phyloP scores from a whole-genome alignment of 148 eudicot genomes.

The Vaccinium macrocarpon region DNA sequence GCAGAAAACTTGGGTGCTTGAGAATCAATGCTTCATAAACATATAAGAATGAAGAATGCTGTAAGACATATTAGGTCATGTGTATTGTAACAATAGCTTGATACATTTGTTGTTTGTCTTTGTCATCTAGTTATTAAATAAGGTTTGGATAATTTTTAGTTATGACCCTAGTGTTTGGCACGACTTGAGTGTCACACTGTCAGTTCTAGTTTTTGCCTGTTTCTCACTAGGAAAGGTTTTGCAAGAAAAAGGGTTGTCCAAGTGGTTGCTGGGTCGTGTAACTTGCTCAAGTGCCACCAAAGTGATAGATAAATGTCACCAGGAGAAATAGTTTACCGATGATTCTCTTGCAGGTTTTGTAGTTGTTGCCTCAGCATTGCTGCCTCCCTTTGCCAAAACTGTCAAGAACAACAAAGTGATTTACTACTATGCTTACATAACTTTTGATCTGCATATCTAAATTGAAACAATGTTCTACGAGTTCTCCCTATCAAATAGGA shows the following conservation, averaged over 20 bases:
- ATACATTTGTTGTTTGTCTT: not conserved
- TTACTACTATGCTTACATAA: constrained; percentile 1
- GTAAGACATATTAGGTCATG: not conserved
- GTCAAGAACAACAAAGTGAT: constrained; percentile 25
- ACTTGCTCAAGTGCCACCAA: not conserved
- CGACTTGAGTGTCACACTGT: not conserved
- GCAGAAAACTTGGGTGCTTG: not conserved
- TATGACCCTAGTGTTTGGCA: not conserved
- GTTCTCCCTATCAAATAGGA: constrained; percentile 1
- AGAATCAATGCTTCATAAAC: constrained; percentile 5
- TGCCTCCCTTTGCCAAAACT: constrained; percentile 92
- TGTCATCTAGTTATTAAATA: not conserved
- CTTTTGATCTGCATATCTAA: not conserved
- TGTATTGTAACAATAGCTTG: not conserved
- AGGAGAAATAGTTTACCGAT: constrained; percentile 48
- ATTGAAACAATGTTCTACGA: not conserved
- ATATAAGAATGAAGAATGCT: not conserved
- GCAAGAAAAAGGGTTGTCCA: not conserved
- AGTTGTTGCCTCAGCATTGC: constrained; percentile 61
- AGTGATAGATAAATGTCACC: not conserved
- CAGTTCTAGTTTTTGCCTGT: not conserved
- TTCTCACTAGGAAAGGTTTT: not conserved
- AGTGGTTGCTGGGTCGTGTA: not conserved
- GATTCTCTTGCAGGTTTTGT: constrained; percentile 63
- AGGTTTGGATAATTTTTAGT: not conserved